Percentiles rank a stretch among this genome's conserved stretches.
Evolutionary conservation across 1,284 basidiomycete species (phyloP).

Genomic region (Lignosus rhinocerotis): DNA sequence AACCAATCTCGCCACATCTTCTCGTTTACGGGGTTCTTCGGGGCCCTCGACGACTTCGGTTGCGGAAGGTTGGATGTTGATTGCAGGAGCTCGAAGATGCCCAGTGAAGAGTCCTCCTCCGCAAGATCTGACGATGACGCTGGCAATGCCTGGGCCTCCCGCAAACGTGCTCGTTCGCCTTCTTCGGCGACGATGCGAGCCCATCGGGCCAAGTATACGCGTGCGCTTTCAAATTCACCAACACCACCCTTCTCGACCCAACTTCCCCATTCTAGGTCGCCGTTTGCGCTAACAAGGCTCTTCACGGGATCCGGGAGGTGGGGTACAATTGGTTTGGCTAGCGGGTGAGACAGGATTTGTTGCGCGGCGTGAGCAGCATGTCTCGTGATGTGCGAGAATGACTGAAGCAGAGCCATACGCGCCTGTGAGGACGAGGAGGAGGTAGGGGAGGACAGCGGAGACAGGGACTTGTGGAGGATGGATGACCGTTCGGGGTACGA

Average conservation of each 20-base stretch:
- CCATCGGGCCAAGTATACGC: constrained; percentile 97
- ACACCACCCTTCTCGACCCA: constrained; percentile 87
- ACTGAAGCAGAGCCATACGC: constrained; percentile 76
- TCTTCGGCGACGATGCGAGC: constrained; percentile 95
- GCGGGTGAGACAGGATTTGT: constrained; percentile 89
- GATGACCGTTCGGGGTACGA: constrained; percentile 72
- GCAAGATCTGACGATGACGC: constrained; percentile 47
- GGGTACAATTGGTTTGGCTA: constrained; percentile 92
- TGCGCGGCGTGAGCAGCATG: constrained; percentile 89
- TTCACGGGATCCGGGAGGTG: constrained; percentile 91
- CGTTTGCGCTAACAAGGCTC: constrained; percentile 82
- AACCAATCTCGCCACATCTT: constrained; percentile 76
- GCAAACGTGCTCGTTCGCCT: constrained; percentile 81
- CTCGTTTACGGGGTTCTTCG: constrained; percentile 69
- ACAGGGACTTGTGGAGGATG: constrained; percentile 74
- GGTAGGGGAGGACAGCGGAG: constrained; percentile 42
- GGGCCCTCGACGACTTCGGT: constrained; percentile 73
- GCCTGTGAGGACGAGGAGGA: constrained; percentile 59
- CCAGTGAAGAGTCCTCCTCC: constrained; percentile 74
- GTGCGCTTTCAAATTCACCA: constrained; percentile 92
- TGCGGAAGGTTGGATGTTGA: constrained; percentile 76
- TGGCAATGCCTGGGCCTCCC: constrained; percentile 70
- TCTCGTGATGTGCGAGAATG: constrained; percentile 87
- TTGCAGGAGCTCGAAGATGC: constrained; percentile 87
- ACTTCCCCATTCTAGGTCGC: constrained; percentile 83